Conservation (phyloP, 2,329 filamentous ascomycete species). For the Atkinsonella texensis region DNA sequence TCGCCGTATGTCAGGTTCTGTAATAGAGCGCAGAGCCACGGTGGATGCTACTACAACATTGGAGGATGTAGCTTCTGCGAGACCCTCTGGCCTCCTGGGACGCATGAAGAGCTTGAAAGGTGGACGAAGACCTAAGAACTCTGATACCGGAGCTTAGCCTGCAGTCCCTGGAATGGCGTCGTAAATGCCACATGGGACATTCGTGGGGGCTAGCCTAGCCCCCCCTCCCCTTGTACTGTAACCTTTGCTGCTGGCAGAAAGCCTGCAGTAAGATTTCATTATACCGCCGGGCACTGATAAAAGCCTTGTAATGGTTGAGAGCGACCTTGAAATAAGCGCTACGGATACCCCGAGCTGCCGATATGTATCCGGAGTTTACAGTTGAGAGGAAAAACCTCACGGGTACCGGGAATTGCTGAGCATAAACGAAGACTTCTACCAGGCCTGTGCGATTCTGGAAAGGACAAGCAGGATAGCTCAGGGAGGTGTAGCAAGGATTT, state of each 20-base stretch:
- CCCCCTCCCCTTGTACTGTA: neutral
- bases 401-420: no score
- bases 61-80: slow-evolving; percentile 30
- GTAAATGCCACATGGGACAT: slow-evolving; percentile 18
- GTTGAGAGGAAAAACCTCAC: no score
- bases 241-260: neutral
- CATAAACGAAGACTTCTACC: no score
- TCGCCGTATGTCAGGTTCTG: slow-evolving; percentile 24
- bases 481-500: no score
- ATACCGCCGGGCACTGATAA: neutral
- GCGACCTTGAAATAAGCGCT: neutral
- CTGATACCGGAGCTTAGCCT: slow-evolving; percentile 12
- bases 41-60: slow-evolving; percentile 35
- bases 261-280: neutral
- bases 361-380: no score
- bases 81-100: slow-evolving; percentile 54
- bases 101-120: slow-evolving; percentile 77
- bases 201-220: slow-evolving; percentile 3
- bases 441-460: no score
- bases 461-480: no score
- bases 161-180: slow-evolving; percentile 26
- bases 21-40: slow-evolving; percentile 54
- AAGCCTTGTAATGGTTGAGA: neutral
- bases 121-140: slow-evolving; percentile 32
- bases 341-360: no score